Conservation (phyloP, 2,329 filamentous ascomycete genomes). For the Hypocrella siamensis region DNA sequence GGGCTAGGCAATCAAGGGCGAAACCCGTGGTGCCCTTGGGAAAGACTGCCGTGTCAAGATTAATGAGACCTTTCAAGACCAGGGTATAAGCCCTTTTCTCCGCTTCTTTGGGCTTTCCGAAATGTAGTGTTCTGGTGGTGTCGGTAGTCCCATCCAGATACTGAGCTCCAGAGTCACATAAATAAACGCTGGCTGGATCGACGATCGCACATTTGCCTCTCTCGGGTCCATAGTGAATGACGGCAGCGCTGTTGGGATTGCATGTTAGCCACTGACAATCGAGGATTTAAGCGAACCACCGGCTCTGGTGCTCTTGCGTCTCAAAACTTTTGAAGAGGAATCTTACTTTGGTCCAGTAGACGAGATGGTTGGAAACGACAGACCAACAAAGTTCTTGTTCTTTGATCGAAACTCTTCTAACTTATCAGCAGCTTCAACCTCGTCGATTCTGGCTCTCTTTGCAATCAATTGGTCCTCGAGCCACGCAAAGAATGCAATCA, state of each 20-base stretch:
- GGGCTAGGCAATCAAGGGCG: conserved; percentile 73
- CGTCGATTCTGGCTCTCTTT: conserved; percentile 62
- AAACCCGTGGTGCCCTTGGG: conserved; percentile 93
- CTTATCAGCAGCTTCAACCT: conserved; percentile 85
- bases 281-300: no score
- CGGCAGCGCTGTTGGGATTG: conserved; percentile 50
- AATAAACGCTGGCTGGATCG: conserved; percentile 73
- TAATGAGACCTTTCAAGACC: conserved; percentile 88
- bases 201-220: conserved; percentile 67
- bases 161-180: conserved; percentile 96
- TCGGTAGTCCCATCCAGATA: conserved; percentile 93
- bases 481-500: conserved; percentile 93
- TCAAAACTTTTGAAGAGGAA: no score
- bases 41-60: conserved; percentile 71
- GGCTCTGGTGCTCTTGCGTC: no score
- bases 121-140: conserved; percentile 85
- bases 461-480: conserved; percentile 73
- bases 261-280: conserved; percentile 2
- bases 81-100: conserved; percentile 86
- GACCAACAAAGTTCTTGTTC: conserved; percentile 63
- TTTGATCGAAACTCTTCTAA: conserved; percentile 59
- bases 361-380: conserved; percentile 93
- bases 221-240: conserved; percentile 93
- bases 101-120: conserved; percentile 66
- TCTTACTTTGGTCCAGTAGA: conserved; percentile 66